Evolutionary conservation across 2,329 filamentous ascomycete genomes (phyloP), one percentile per base, ranked within the genome.

Genomic region (Pseudocercospora macadamiae): DNA sequence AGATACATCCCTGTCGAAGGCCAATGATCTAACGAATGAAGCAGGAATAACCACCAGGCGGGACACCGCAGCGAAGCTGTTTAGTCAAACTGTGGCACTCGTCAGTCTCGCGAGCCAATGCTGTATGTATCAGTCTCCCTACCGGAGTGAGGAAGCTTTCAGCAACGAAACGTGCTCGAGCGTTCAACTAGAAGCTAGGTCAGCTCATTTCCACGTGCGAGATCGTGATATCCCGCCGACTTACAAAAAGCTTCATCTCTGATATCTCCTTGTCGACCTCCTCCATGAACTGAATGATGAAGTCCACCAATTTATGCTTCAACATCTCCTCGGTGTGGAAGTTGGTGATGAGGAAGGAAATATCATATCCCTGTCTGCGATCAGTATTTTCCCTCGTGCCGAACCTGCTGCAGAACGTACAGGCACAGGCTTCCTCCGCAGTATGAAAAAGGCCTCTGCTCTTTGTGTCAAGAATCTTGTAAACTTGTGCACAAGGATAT

Each of bases 191-290:
- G 12, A 54, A 9, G 10, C 32, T 54, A 18, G 57, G 71, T 79
- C 66, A 80, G 42, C 16, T 25, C n/a, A n/a, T n/a, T 25, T 47
- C 10, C 21, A 16, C 16, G 12, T 25, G 16, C 28, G 19, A 18
- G 32, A 34, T 21, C 9, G 6, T 23, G 5, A 6, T 32, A 14
- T 7, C 12, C 6, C 36, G 6, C n/a, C 25, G 7, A 82, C 91
- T 68, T 84, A 97, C 93, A 77, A 99, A 99, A 71, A 99, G 89
- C 84, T 99, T 99, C 95, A 99, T 97, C 80, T 99, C 96, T 2
- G 95, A 97, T 61, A 99, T 99, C 77, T 99, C 95, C 83, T 99
- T 99, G 77, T 99, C 96, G 3, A 99, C 96, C 76, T 99, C 95
- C 77, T 99, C 93, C 93, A 99, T 97, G 73, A 99, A 99, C 73